Percentiles rank a stretch among this genome's conserved stretches.
Conservation (phyloP, 2,329 filamentous ascomycete species). For the Cryphonectria radicalis region DNA sequence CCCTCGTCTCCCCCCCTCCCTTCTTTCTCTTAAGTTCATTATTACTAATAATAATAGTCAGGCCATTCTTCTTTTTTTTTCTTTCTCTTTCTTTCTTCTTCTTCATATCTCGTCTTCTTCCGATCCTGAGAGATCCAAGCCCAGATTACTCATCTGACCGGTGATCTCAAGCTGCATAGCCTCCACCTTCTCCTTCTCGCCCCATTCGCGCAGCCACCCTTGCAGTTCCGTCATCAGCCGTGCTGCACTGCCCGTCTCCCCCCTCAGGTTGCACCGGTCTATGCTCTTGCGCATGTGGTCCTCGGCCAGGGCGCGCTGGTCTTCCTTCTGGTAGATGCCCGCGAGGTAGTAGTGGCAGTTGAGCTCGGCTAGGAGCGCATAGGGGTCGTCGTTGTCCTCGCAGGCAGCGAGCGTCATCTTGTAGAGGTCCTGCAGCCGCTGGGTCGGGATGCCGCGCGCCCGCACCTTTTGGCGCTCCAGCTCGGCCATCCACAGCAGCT, state of each 20-base stretch:
- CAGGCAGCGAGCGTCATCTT: slow-evolving; percentile 16
- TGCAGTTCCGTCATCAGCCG: slow-evolving; percentile 23
- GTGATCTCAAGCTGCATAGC: slow-evolving; percentile 5
- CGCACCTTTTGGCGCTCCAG: slow-evolving; percentile 28
- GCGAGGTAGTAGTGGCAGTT: slow-evolving; percentile 25
- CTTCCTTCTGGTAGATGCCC: slow-evolving; percentile 19
- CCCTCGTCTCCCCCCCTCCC: no score
- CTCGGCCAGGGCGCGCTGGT: slow-evolving; percentile 13
- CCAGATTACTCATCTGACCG: slow-evolving; percentile 13
- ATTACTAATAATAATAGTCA: no score
- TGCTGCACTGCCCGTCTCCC: slow-evolving; percentile 7
- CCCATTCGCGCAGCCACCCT: slow-evolving; percentile 21
- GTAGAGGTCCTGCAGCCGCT: slow-evolving; percentile 10
- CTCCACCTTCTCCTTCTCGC: slow-evolving; percentile 21
- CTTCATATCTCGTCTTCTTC: not conserved
- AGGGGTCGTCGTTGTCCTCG: not conserved
- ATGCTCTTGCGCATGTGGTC: slow-evolving; percentile 17
- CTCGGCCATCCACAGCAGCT: slow-evolving; percentile 24
- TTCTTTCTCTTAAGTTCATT: not conserved
- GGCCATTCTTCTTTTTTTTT: not conserved
- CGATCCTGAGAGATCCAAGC: not conserved
- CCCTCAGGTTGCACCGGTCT: not conserved
- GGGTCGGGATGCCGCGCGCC: slow-evolving; percentile 9
- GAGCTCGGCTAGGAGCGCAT: slow-evolving; percentile 9
- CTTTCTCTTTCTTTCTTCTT: not conserved